Percentiles rank a stretch among this genome's conserved stretches.
Conservation (phyloP, 768 basidiomycete genomes). For the Naematelia aurantialba region DNA sequence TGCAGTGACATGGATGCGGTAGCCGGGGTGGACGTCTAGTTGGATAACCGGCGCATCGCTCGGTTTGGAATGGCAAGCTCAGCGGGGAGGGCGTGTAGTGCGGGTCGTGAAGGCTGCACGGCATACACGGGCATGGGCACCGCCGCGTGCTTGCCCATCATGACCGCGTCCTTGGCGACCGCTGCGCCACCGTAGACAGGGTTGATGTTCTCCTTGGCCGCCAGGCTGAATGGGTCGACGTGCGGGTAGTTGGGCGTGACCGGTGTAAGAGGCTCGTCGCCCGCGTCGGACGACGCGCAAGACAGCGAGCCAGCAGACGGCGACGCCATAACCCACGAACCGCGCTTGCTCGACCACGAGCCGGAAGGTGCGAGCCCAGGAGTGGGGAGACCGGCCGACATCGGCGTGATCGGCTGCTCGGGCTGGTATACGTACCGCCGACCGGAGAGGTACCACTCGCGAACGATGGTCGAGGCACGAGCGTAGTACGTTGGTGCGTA, state of each 20-base stretch:
- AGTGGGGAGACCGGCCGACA: slow-evolving; percentile 31
- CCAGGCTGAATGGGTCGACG: slow-evolving; percentile 29
- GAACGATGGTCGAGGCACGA: slow-evolving; percentile 86
- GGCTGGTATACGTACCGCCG: slow-evolving; percentile 44
- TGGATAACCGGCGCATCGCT: too few relatives aligned
- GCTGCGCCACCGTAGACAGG: too few relatives aligned
- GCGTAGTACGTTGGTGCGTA: slow-evolving; percentile 97
- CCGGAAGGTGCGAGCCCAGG: slow-evolving; percentile 43
- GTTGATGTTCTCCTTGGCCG: slow-evolving; percentile 46
- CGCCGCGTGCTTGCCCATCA: too few relatives aligned
- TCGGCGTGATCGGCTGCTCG: slow-evolving; percentile 40
- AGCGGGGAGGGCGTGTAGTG: too few relatives aligned
- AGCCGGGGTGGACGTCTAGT: too few relatives aligned
- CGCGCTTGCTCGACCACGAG: slow-evolving; percentile 43
- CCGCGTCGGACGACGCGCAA: slow-evolving; percentile 45
- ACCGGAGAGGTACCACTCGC: slow-evolving; percentile 90
- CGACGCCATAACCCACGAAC: slow-evolving; percentile 40
- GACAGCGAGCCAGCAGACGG: slow-evolving; percentile 38
- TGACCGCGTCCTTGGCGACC: too few relatives aligned
- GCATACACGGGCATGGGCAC: too few relatives aligned
- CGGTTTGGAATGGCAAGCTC: too few relatives aligned
- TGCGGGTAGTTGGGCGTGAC: slow-evolving; percentile 42
- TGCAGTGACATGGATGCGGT: too few relatives aligned
- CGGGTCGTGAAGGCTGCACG: too few relatives aligned
- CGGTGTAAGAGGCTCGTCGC: slow-evolving; percentile 47